Conservation (phyloP, 2,329 filamentous ascomycete genomes). For the Botrytis sinoallii region DNA sequence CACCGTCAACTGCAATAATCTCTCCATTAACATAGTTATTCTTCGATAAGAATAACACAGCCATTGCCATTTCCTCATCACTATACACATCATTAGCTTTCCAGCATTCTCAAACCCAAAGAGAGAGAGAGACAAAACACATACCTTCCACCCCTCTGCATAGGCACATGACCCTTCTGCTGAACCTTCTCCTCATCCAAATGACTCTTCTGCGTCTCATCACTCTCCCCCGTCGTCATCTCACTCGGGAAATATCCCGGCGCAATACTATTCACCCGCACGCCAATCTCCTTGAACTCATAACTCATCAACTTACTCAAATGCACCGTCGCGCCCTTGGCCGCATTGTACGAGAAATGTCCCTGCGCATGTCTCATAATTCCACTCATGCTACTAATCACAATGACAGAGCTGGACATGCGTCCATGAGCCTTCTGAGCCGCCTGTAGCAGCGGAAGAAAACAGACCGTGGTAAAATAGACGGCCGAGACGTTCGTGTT, state of each 20-base stretch:
- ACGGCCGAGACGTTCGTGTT: conserved; percentile 68
- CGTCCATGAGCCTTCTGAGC: conserved; percentile 45
- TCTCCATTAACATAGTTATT: conserved; percentile 42
- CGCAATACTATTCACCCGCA: conserved; percentile 56
- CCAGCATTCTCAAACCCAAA: neutral
- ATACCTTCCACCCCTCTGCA: conserved; percentile 45
- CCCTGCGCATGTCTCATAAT: conserved; percentile 34
- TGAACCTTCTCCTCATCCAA: conserved; percentile 51
- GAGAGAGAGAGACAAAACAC: neutral
- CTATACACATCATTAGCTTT: conserved; percentile 23
- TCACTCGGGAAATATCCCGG: conserved; percentile 47
- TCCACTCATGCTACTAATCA: conserved; percentile 34
- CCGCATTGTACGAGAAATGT: conserved; percentile 40
- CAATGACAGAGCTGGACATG: conserved; percentile 31
- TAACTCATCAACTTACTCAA: conserved; percentile 53
- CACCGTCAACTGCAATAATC: conserved; percentile 49
- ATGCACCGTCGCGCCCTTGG: conserved; percentile 50
- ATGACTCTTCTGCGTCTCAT: conserved; percentile 48
- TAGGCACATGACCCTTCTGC: conserved; percentile 49
- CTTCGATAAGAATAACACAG: conserved; percentile 50
- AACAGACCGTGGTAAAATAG: conserved; percentile 62
- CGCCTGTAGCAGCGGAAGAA: conserved; percentile 59
- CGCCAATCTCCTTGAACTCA: conserved; percentile 51
- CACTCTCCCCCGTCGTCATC: conserved; percentile 47
- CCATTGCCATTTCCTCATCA: conserved; percentile 51